Base-by-base conservation (phyloP, 2,329 filamentous ascomycete species). In the Alternaria triticina region DNA sequence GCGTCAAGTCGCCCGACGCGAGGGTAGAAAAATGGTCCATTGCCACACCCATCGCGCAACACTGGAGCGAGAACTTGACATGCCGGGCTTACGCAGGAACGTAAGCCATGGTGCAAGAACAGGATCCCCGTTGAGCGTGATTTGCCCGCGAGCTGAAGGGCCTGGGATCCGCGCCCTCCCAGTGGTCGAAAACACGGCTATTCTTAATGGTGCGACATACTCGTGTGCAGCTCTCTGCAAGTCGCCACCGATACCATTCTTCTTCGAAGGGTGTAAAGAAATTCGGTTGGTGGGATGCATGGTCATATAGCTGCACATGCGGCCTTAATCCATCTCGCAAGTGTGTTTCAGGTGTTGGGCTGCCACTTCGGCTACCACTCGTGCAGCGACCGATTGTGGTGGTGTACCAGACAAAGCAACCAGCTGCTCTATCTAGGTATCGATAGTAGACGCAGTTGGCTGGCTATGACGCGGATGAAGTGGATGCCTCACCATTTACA, bases 181-280 rank as follows among this genome's bases (percentile, higher is more conserved):
- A 70, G 73, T 74, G 74, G 73, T 65, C 70, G 64, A 65, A 66
- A 56, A 30, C 62, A 71, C 64, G 70, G 64, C 66, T 61, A 67
- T 68, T 52, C 66, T 62, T 58, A 23, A 77, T 79, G 77, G 77
- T 79, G 77, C 74, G 75, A 79, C 77, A 70, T 47, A 57, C 60
- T 67, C 66, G 49, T 54, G 60, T 55, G 60, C 66, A 59, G 58
- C 65, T 57, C 52, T 60, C 69, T 75, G 74, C 74, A 75, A 44
- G 57, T 72, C 66, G 67, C 72, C 65, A 68, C 65, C 61, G 40
- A 54, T 58, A 61, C 59, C 56, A 47, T 65, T 54, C 33, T 62
- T 64, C 56, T 63, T 68, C 65, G 66, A 70, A 69, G 71, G 66
- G 62, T 58, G 36, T 67, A 59, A 45, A 25, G 62, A 33, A 27